phyloP scores from a whole-genome alignment of 208 protist genomes.

The Trypanosoma vivax region DNA sequence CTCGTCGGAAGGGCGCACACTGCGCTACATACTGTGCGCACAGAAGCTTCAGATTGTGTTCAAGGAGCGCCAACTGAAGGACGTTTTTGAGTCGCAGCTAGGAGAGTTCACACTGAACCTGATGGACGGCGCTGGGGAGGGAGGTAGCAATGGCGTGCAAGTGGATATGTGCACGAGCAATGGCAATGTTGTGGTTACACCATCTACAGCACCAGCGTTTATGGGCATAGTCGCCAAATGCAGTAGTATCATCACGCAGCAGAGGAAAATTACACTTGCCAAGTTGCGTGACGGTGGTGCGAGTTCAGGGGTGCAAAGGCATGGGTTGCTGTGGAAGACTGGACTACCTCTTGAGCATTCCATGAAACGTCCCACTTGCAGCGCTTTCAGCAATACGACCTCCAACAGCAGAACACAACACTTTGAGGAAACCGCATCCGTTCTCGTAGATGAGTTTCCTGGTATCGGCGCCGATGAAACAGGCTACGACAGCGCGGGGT shows the following conservation, averaged over 20 bases:
- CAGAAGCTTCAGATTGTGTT: slow-evolving; percentile 53
- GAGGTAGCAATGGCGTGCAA: slow-evolving; percentile 41
- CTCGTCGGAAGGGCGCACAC: slow-evolving; percentile 55
- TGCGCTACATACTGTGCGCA: slow-evolving; percentile 41
- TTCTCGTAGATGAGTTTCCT: no score
- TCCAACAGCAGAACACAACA: no score
- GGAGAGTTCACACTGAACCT: slow-evolving; percentile 26
- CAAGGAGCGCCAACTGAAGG: slow-evolving; percentile 85
- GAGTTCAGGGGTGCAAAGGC: background rate
- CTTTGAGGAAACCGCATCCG: no score
- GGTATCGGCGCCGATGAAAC: background rate
- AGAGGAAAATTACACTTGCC: slow-evolving; percentile 27
- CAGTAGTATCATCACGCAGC: slow-evolving; percentile 46
- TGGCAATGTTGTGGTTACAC: slow-evolving; percentile 61
- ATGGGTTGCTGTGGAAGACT: no score
- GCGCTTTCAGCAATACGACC: no score
- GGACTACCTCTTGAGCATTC: no score
- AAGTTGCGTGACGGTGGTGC: slow-evolving; percentile 15
- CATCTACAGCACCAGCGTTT: slow-evolving; percentile 65
- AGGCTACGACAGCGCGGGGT: slow-evolving; percentile 1
- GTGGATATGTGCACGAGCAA: slow-evolving; percentile 33
- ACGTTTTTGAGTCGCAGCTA: slow-evolving; percentile 74
- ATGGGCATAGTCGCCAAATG: slow-evolving; percentile 46
- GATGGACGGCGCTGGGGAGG: slow-evolving; percentile 74
- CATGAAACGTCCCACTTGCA: no score